These are phyloP conservation scores for Coelastrella sp. DNA, from an alignment of 139 green algal species.

Conservation along the genomic window DNA sequence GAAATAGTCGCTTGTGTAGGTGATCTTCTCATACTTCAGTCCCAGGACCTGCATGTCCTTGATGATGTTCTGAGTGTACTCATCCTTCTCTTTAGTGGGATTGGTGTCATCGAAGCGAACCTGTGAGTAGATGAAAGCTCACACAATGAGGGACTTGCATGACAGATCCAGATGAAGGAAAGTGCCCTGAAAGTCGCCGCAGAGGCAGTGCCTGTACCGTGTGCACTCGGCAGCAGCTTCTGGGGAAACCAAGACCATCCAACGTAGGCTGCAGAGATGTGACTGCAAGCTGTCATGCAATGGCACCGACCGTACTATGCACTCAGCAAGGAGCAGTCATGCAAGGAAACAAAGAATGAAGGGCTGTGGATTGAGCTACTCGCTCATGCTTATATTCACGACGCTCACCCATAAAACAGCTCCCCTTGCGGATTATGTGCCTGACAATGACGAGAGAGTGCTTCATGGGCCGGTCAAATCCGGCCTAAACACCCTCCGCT, in stretches of 20 bases:
- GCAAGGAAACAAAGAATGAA: neutral
- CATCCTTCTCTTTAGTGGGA: slow-evolving; percentile 98
- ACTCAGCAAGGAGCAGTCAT: neutral
- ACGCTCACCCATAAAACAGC: slow-evolving; percentile 46
- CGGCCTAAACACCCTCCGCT: slow-evolving; percentile 44
- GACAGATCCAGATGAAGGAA: too few species aligned
- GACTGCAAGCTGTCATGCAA: too few species aligned
- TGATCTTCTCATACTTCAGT: slow-evolving; percentile 82
- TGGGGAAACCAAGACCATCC: too few species aligned
- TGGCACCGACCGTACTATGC: too few species aligned
- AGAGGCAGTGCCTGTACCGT: too few species aligned
- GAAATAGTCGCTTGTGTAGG: slow-evolving; percentile 97
- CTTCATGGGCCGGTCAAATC: slow-evolving; percentile 44
- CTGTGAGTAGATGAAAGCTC: neutral
- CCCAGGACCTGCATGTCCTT: slow-evolving; percentile 89
- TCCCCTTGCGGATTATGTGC: slow-evolving; percentile 33
- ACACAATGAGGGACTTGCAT: too few species aligned
- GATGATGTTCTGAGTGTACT: slow-evolving; percentile 98
- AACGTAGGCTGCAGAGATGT: too few species aligned
- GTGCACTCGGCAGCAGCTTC: too few species aligned
- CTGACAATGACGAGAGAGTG: slow-evolving; percentile 39
- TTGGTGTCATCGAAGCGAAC: slow-evolving; percentile 99
- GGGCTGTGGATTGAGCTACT: slow-evolving; percentile 44
- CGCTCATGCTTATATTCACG: slow-evolving; percentile 21
- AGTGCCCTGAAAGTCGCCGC: too few species aligned